Evolutionary conservation across 1,284 basidiomycete species (phyloP).

Genomic region (Sporisorium exsertum): DNA sequence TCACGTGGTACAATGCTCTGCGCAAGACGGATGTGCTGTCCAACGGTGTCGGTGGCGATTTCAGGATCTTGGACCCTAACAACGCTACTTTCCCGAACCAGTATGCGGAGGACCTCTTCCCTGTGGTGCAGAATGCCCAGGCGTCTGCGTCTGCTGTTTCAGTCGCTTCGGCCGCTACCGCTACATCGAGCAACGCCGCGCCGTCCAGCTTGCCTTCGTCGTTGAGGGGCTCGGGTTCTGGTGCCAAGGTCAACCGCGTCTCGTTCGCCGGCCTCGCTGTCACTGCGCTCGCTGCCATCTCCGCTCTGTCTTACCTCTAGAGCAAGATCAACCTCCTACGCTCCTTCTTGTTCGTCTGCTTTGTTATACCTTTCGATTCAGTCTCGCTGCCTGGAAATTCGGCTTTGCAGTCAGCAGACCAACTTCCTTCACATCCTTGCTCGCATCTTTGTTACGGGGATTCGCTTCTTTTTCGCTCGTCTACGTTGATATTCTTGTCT

Average conservation of each 20-base stretch:
- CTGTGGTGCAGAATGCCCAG: slow-evolving; percentile 10
- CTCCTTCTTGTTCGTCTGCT: not conserved
- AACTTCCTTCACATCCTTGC: not conserved
- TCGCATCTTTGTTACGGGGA: not conserved
- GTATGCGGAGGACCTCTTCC: slow-evolving; percentile 21
- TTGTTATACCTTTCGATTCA: not conserved
- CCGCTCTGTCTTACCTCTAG: slow-evolving; percentile 6
- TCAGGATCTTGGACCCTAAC: slow-evolving; percentile 40
- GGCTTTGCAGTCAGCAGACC: not conserved
- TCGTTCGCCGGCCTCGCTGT: slow-evolving; percentile 16
- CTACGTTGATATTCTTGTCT: too few species aligned
- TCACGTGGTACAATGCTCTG: slow-evolving; percentile 69
- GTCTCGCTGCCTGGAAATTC: not conserved
- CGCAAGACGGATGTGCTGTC: slow-evolving; percentile 39
- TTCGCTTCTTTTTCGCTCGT: not conserved
- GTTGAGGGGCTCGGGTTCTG: slow-evolving; percentile 3
- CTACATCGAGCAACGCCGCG: slow-evolving; percentile 11
- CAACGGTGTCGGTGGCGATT: slow-evolving; percentile 46
- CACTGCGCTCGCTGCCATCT: slow-evolving; percentile 23
- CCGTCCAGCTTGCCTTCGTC: slow-evolving; percentile 18
- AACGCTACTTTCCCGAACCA: slow-evolving; percentile 43
- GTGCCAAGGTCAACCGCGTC: slow-evolving; percentile 3
- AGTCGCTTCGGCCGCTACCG: slow-evolving; percentile 20
- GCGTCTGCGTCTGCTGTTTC: slow-evolving; percentile 7
- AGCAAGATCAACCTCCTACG: not conserved